phyloP scores from a whole-genome alignment of 2,329 filamentous ascomycete genomes.

The Neopestalotiopsis sp. region DNA sequence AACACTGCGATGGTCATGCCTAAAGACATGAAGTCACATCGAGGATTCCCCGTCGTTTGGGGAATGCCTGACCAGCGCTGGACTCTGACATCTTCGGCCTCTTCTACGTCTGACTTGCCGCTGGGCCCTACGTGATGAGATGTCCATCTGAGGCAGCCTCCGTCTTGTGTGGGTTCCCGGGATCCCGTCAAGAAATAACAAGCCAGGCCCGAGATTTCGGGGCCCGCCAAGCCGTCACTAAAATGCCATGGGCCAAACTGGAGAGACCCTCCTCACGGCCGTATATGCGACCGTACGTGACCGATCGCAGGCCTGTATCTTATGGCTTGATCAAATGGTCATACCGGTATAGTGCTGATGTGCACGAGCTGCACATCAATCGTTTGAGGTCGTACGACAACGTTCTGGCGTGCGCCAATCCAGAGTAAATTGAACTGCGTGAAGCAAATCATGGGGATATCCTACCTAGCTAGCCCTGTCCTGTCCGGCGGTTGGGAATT shows the following conservation, averaged over 20 bases:
- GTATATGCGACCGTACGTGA: not conserved
- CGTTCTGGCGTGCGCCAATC: not conserved
- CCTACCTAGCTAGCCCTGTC: not conserved
- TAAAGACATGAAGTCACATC: not conserved
- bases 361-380: not conserved
- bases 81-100: not conserved
- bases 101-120: not conserved
- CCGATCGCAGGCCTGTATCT: not conserved
- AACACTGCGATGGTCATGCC: not conserved
- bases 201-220: not conserved
- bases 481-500: constrained; percentile 8
- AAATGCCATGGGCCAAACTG: not conserved
- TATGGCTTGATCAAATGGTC: not conserved
- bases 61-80: not conserved
- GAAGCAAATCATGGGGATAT: not conserved
- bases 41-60: not conserved
- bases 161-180: not conserved
- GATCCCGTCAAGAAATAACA: not conserved
- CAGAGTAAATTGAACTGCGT: not conserved
- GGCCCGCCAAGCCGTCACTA: not conserved
- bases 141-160: not conserved
- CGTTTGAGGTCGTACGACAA: constrained; percentile 10
- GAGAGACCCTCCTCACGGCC: not conserved
- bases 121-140: not conserved
- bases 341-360: not conserved